These are phyloP conservation scores for Sporothrix pseudoabietina DNA, from an alignment of 2,329 filamentous ascomycete species.

Conservation along the genomic window DNA sequence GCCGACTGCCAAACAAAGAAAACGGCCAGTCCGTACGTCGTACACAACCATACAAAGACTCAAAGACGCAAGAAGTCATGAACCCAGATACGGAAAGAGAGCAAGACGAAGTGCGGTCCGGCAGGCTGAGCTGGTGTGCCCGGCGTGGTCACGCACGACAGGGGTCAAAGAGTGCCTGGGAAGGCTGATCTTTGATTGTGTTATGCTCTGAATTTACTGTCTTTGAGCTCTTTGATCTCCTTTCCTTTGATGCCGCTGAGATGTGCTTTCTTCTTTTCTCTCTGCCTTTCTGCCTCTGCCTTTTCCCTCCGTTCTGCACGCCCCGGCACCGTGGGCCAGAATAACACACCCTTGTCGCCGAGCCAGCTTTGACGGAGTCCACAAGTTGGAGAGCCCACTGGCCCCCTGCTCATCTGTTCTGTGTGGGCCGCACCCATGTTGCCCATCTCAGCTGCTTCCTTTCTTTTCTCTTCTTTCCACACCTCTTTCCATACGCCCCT, in stretches of 20 bases:
- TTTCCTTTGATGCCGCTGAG: neutral
- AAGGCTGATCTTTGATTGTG: slow-evolving; percentile 1
- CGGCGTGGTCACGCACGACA: no score
- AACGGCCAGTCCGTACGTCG: neutral
- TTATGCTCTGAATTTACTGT: neutral
- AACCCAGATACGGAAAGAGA: neutral
- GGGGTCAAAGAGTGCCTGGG: neutral
- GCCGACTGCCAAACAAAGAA: slow-evolving; percentile 24
- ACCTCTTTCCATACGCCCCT: slow-evolving; percentile 1
- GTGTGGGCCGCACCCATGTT: slow-evolving; percentile 26
- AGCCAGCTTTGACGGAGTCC: neutral
- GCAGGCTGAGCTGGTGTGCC: neutral
- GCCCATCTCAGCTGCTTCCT: slow-evolving; percentile 17
- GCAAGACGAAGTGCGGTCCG: neutral
- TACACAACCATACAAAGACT: neutral
- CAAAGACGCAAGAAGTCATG: neutral
- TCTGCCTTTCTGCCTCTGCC: neutral
- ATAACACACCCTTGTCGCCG: slow-evolving; percentile 10
- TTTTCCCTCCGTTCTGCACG: slow-evolving; percentile 18
- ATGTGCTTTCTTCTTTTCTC: neutral
- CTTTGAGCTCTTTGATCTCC: neutral
- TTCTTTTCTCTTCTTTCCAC: neutral
- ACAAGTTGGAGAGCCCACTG: neutral
- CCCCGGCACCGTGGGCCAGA: slow-evolving; percentile 10
- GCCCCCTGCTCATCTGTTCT: slow-evolving; percentile 14